A percentile compares a stretch with the other conserved stretches of the same genome.
phyloP scores from a whole-genome alignment of 805 yeast species.

The Yamadazyma ubonensis region DNA sequence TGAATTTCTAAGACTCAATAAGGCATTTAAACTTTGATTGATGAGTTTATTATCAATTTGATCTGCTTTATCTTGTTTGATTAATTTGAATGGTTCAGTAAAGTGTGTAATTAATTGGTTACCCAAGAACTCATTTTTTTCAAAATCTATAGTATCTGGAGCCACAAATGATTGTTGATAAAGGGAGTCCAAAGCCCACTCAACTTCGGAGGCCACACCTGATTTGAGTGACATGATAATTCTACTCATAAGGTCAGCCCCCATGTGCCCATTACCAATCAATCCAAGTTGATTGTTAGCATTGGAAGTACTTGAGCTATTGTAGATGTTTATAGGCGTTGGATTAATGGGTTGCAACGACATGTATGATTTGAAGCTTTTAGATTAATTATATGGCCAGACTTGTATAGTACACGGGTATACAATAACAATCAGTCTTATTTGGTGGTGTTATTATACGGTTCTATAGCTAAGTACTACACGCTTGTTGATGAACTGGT shows the following conservation, averaged over 20 bases:
- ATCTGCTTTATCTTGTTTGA: constrained; percentile 18
- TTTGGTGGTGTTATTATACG: background rate
- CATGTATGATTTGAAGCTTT: background rate
- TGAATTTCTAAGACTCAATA: constrained; percentile 74
- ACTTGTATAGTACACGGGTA: background rate
- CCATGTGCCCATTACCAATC: constrained; percentile 42
- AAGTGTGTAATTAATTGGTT: constrained; percentile 38
- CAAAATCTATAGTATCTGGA: constrained; percentile 49
- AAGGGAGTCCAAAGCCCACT: constrained; percentile 65
- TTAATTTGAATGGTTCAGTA: constrained; percentile 30
- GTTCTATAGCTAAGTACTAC: background rate
- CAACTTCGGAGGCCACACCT: constrained; percentile 63
- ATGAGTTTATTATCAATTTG: constrained; percentile 21
- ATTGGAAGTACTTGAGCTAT: constrained; percentile 3
- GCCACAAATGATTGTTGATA: constrained; percentile 49
- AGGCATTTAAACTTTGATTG: constrained; percentile 41
- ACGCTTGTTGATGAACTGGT: background rate
- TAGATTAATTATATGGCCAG: background rate
- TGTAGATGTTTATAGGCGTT: constrained; percentile 10
- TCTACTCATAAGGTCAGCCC: constrained; percentile 62
- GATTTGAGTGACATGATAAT: constrained; percentile 68
- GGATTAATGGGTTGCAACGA: constrained; percentile 5
- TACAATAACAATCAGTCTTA: background rate
- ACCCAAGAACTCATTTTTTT: constrained; percentile 43
- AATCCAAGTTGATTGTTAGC: constrained; percentile 10